Percentiles rank a stretch among this genome's conserved stretches.
phyloP scores from a whole-genome alignment of 768 basidiomycete species.

The Termitomyces sp. region DNA sequence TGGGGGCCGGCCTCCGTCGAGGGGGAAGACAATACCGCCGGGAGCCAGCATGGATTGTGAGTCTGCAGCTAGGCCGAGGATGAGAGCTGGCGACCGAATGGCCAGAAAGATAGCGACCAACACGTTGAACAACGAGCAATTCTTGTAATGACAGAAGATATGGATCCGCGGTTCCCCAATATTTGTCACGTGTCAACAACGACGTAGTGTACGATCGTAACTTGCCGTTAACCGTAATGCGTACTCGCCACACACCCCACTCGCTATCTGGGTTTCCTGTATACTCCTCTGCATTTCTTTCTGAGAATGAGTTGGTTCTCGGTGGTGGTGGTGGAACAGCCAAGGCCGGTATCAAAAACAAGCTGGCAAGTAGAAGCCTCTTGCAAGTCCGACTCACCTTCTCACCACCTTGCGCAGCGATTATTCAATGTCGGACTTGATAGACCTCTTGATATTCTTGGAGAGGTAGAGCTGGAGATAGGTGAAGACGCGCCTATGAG shows the following conservation, averaged over 20 bases:
- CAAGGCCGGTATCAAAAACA: conserved; percentile 89
- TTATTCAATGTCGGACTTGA: conserved; percentile 58
- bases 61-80: not conserved
- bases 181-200: conserved; percentile 11
- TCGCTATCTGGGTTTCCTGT: conserved; percentile 82
- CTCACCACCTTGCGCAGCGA: conserved; percentile 37
- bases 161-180: not conserved
- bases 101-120: not conserved
- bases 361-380: conserved; percentile 54
- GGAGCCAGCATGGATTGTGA: conserved; percentile 2
- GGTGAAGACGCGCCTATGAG: conserved; percentile 98
- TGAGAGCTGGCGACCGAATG: not conserved
- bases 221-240: conserved; percentile 40
- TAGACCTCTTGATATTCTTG: conserved; percentile 46
- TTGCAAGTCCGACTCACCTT: not conserved
- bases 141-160: not conserved
- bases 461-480: conserved; percentile 70
- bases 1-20: conserved; percentile 1
- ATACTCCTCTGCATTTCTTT: conserved; percentile 78
- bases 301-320: conserved; percentile 65
- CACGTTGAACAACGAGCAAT: not conserved
- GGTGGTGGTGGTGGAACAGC: conserved; percentile 91
- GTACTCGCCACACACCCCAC: conserved; percentile 74
- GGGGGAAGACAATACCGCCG: not conserved
- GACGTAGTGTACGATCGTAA: not conserved